Evolutionary conservation across 2,329 filamentous ascomycete genomes (phyloP).

Genomic region (Phialocephala subalpina): DNA sequence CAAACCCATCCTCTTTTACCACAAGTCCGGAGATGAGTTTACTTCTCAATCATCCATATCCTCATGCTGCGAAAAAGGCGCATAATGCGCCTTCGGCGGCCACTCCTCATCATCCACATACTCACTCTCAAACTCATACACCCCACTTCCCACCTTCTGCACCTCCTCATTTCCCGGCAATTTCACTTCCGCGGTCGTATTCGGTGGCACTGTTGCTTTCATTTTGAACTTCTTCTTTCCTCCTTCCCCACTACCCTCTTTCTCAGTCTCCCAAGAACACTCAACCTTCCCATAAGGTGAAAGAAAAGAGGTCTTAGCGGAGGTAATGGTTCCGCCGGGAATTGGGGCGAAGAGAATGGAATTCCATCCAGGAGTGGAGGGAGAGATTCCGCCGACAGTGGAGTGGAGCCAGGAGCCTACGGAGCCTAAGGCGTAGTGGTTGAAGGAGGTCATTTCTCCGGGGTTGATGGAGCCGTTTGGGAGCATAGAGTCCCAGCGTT

Average conservation of each 20-base stretch:
- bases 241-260: background rate
- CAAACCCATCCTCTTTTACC: background rate
- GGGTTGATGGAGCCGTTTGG: constrained; percentile 38
- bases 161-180: constrained; percentile 37
- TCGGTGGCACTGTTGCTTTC: constrained; percentile 33
- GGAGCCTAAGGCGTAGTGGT: constrained; percentile 39
- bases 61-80: background rate
- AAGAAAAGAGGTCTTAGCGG: constrained; percentile 41
- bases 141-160: constrained; percentile 32
- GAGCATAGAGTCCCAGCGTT: constrained; percentile 41
- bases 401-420: constrained; percentile 36
- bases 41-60: constrained; percentile 8
- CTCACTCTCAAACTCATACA: constrained; percentile 22
- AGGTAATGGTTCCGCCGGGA: constrained; percentile 43
- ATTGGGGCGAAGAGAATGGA: constrained; percentile 40
- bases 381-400: constrained; percentile 45
- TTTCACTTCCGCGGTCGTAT: constrained; percentile 31
- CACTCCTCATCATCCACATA: constrained; percentile 25
- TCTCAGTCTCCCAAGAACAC: constrained; percentile 33
- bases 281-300: constrained; percentile 42
- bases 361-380: constrained; percentile 43
- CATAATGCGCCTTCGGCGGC: constrained; percentile 30
- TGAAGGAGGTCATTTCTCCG: constrained; percentile 39
- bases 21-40: too few relatives aligned
- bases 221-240: constrained; percentile 26